Conservation (phyloP, 1,139 yeast genomes). For the Lodderomyces metapsilosis region DNA sequence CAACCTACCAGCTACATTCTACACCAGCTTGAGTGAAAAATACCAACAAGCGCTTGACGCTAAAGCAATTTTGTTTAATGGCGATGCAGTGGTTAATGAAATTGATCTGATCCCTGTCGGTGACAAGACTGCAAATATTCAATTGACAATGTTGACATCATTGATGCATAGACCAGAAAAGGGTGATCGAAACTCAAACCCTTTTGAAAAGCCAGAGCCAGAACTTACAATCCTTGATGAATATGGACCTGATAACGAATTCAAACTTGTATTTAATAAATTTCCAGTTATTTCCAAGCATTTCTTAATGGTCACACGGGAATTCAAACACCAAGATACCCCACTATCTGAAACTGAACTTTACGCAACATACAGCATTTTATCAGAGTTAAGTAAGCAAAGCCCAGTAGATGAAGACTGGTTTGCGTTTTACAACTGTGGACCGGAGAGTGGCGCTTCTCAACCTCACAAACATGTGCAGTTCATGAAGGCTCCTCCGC, state of each 20-base stretch:
- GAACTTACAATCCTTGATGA: slow-evolving; percentile 61
- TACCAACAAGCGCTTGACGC: slow-evolving; percentile 28
- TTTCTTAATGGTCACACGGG: slow-evolving; percentile 71
- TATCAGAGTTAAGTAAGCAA: slow-evolving; percentile 27
- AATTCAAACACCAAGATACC: slow-evolving; percentile 67
- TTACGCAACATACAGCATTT: slow-evolving; percentile 52
- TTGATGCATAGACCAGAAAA: slow-evolving; percentile 59
- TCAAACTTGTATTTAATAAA: slow-evolving; percentile 74
- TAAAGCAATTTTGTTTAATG: slow-evolving; percentile 31
- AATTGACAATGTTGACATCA: slow-evolving; percentile 36
- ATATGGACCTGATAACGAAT: slow-evolving; percentile 47
- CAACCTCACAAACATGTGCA: slow-evolving; percentile 93
- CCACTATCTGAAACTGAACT: slow-evolving; percentile 73
- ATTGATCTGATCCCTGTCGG: slow-evolving; percentile 20
- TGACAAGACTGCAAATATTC: slow-evolving; percentile 22
- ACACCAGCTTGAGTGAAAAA: slow-evolving; percentile 19
- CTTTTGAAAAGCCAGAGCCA: slow-evolving; percentile 80
- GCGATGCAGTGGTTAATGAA: slow-evolving; percentile 26
- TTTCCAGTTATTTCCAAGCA: slow-evolving; percentile 83
- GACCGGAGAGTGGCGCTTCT: slow-evolving; percentile 86
- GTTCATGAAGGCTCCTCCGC: slow-evolving; percentile 65
- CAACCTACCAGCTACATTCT: slow-evolving; percentile 28
- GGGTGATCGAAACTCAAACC: slow-evolving; percentile 49
- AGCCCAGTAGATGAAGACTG: slow-evolving; percentile 29
- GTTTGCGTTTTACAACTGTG: slow-evolving; percentile 87